These are phyloP conservation scores for Paraphysoderma sedebokerense DNA, from an alignment of 371 early-diverging fungal species.

Conservation along the genomic window DNA sequence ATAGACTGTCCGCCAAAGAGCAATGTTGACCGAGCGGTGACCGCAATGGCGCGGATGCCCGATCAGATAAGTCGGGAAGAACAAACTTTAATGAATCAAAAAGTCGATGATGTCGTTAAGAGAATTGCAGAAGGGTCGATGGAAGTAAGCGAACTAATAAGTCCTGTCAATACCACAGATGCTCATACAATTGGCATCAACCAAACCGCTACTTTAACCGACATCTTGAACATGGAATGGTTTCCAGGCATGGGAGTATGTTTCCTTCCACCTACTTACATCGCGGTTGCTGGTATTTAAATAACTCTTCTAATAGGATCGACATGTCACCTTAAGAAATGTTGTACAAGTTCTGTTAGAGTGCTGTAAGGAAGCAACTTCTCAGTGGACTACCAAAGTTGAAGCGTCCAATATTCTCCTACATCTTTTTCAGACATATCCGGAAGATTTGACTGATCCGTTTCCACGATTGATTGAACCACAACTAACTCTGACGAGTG, in stretches of 20 bases:
- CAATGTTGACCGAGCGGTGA: too few relatives aligned
- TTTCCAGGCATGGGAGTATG: constrained; percentile 1
- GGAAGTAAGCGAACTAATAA: too few relatives aligned
- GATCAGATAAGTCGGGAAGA: too few relatives aligned
- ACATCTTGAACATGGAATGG: constrained; percentile 4
- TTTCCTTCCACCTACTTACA: neutral
- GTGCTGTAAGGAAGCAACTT: constrained; percentile 9
- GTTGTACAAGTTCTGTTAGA: constrained; percentile 12
- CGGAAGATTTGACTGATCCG: neutral
- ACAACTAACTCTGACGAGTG: neutral
- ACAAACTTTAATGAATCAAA: too few relatives aligned
- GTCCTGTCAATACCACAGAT: too few relatives aligned
- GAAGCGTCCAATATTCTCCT: constrained; percentile 18
- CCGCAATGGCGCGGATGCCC: too few relatives aligned
- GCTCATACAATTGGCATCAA: too few relatives aligned
- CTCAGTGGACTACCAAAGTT: constrained; percentile 11
- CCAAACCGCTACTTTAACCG: too few relatives aligned
- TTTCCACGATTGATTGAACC: neutral
- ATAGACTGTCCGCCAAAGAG: too few relatives aligned
- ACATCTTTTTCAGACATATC: constrained; percentile 14
- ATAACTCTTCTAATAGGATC: constrained; percentile 7
- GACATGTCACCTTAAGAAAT: constrained; percentile 12
- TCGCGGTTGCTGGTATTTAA: neutral
- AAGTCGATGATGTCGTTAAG: too few relatives aligned
- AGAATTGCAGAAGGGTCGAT: too few relatives aligned